Conservation (phyloP, 768 basidiomycete genomes). For the Arthromyces matolae region DNA sequence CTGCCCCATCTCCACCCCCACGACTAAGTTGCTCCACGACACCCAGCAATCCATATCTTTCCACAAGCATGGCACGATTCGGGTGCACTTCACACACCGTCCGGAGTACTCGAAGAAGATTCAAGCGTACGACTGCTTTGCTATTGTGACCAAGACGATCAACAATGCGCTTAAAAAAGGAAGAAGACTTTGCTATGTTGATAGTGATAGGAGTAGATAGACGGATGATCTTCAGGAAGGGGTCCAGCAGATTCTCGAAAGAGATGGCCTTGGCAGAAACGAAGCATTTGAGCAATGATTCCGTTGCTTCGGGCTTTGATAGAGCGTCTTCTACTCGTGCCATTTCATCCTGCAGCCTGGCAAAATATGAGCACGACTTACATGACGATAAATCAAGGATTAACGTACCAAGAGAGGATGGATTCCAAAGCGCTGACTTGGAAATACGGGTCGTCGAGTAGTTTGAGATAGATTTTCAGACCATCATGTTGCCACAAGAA, state of each 20-base stretch:
- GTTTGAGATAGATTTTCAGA: slow-evolving; percentile 71
- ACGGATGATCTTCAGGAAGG: slow-evolving; percentile 88
- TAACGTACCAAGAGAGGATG: slow-evolving; percentile 76
- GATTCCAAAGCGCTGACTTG: slow-evolving; percentile 91
- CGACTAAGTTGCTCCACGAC: slow-evolving; percentile 79
- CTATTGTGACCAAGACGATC: slow-evolving; percentile 67
- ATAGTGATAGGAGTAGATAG: slow-evolving; percentile 72
- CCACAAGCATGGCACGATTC: slow-evolving; percentile 76
- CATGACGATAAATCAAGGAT: neutral
- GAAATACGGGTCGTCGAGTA: slow-evolving; percentile 85
- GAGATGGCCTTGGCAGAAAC: slow-evolving; percentile 82
- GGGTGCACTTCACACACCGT: slow-evolving; percentile 89
- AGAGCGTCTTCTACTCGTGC: slow-evolving; percentile 90
- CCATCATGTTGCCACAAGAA: slow-evolving; percentile 93
- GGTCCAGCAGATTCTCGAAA: slow-evolving; percentile 90
- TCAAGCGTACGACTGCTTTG: slow-evolving; percentile 89
- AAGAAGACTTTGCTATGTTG: slow-evolving; percentile 68
- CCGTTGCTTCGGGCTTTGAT: slow-evolving; percentile 58
- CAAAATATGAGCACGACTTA: neutral
- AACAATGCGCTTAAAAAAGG: slow-evolving; percentile 85
- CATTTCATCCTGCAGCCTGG: slow-evolving; percentile 92
- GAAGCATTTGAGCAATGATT: slow-evolving; percentile 74
- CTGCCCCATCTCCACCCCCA: slow-evolving; percentile 75
- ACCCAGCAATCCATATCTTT: slow-evolving; percentile 75
- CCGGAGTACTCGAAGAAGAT: slow-evolving; percentile 79